Evolutionary conservation across 192 early-diverging fungal species (phyloP).

Genomic region (Podila minutissima): DNA sequence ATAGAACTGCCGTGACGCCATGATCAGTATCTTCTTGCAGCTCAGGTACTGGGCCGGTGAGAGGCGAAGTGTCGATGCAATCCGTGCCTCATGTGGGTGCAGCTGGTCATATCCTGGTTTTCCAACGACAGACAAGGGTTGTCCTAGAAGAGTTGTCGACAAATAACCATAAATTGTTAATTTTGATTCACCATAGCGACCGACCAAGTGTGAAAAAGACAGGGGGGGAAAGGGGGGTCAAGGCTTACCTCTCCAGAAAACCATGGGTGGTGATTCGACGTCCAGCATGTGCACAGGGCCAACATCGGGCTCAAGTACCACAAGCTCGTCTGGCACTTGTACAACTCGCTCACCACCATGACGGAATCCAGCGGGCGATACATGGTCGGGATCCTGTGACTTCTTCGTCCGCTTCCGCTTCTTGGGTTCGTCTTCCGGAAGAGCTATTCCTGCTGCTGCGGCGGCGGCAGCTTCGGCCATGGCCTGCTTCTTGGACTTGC

Average conservation of each 20-base stretch:
- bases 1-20: slow-evolving; percentile 60
- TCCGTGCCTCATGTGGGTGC: slow-evolving; percentile 71
- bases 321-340: slow-evolving; percentile 36
- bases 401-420: slow-evolving; percentile 45
- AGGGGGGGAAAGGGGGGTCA: neutral
- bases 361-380: slow-evolving; percentile 27
- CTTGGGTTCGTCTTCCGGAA: slow-evolving; percentile 24
- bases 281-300: slow-evolving; percentile 33
- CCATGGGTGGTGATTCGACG: slow-evolving; percentile 9
- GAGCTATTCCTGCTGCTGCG: slow-evolving; percentile 11
- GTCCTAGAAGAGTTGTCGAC: slow-evolving; percentile 37
- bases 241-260: slow-evolving; percentile 39
- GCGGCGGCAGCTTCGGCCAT: neutral
- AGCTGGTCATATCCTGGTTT: slow-evolving; percentile 61
- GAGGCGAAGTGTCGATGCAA: slow-evolving; percentile 84
- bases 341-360: slow-evolving; percentile 49
- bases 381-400: slow-evolving; percentile 22
- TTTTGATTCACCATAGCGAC: too few species aligned
- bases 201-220: neutral
- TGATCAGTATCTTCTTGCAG: slow-evolving; percentile 82
- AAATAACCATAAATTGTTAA: neutral
- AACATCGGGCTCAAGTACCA: slow-evolving; percentile 26
- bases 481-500: slow-evolving; percentile 35
- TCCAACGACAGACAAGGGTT: slow-evolving; percentile 47
- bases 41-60: slow-evolving; percentile 85